phyloP scores from a whole-genome alignment of 2,329 filamentous ascomycete species.

The Chalaropsis ovoidea region DNA sequence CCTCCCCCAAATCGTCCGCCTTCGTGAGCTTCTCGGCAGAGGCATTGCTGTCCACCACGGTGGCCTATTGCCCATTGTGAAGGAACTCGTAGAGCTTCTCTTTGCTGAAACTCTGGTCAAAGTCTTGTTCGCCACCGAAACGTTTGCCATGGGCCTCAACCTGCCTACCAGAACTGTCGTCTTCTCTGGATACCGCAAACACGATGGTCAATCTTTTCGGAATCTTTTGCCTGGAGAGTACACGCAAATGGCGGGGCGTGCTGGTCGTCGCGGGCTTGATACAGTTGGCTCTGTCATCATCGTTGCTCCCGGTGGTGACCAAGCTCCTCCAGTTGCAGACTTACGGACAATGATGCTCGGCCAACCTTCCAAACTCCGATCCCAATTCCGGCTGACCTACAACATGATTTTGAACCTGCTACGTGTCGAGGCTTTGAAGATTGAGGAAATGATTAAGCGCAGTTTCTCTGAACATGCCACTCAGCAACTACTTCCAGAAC shows the following conservation, averaged over 20 bases:
- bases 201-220: constrained; percentile 84
- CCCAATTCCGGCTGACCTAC: constrained; percentile 94
- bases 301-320: constrained; percentile 69
- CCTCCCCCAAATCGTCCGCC: constrained; percentile 82
- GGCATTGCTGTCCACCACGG: constrained; percentile 96
- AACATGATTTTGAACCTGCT: constrained; percentile 98
- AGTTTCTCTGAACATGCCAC: constrained; percentile 98
- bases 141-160: constrained; percentile 97
- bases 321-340: constrained; percentile 75
- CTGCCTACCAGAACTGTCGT: constrained; percentile 91
- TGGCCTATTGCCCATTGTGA: constrained; percentile 87
- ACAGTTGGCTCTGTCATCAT: constrained; percentile 91
- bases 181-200: constrained; percentile 93
- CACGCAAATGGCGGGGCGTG: constrained; percentile 95
- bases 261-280: constrained; percentile 84
- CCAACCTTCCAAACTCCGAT: constrained; percentile 86
- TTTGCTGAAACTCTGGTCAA: constrained; percentile 94
- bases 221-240: constrained; percentile 92
- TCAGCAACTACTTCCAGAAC: constrained; percentile 84
- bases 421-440: constrained; percentile 90
- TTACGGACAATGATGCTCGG: constrained; percentile 91
- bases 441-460: constrained; percentile 99
- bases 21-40: constrained; percentile 73
- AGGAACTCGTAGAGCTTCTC: constrained; percentile 92
- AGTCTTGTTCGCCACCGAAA: constrained; percentile 93